These are phyloP conservation scores for Macrotyloma uniflorum DNA, from an alignment of 306 rosid species.

Conservation along the genomic window DNA sequence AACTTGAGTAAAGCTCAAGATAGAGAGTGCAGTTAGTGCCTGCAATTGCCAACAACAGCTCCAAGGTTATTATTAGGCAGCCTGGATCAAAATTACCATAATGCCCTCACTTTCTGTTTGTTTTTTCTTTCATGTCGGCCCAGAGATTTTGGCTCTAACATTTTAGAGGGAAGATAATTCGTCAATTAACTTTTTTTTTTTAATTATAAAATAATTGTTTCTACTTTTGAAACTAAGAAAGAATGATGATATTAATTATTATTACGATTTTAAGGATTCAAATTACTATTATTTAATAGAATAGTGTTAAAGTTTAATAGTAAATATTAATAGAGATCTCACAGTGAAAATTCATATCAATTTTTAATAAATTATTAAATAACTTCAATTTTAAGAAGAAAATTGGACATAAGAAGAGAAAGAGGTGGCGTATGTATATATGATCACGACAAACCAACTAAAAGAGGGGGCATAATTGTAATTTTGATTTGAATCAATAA, in stretches of 20 bases:
- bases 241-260: too few relatives aligned
- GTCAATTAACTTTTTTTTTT: too few relatives aligned
- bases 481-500: too few relatives aligned
- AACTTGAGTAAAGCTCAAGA: constrained; percentile 39
- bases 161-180: not conserved
- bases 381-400: not conserved
- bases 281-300: too few relatives aligned
- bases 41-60: not conserved
- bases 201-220: too few relatives aligned
- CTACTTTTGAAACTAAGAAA: too few relatives aligned
- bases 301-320: not conserved
- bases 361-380: not conserved
- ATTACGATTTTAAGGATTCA: not conserved
- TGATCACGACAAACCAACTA: too few relatives aligned
- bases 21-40: not conserved
- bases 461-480: not conserved
- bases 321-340: too few relatives aligned
- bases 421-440: not conserved
- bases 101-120: not conserved
- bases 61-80: not conserved
- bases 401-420: not conserved
- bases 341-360: too few relatives aligned
- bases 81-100: not conserved
- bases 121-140: not conserved
- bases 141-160: not conserved